Evolutionary conservation across 352 stramenopile species (phyloP).

Genomic region (Globisporangium cederbergense): DNA sequence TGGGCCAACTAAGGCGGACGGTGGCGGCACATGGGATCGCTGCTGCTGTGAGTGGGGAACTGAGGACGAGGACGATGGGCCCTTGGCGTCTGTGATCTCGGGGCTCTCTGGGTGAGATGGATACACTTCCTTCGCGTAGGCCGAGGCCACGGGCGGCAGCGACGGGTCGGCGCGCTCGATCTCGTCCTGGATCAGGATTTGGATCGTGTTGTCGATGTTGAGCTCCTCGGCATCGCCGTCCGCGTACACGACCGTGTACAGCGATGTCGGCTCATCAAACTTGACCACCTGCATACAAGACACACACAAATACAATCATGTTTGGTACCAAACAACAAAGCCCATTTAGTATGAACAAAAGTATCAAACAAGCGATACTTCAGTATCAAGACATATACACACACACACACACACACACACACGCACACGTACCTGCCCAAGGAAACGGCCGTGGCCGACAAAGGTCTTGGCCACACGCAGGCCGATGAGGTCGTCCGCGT

Average conservation of each 20-base stretch:
- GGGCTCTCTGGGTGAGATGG: conserved; percentile 19
- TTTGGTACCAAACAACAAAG: conserved; percentile 10
- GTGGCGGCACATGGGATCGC: neutral
- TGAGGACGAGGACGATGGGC: neutral
- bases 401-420: neutral
- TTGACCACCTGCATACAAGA: conserved; percentile 50
- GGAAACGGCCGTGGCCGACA: conserved; percentile 68
- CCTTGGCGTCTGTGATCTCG: conserved; percentile 2
- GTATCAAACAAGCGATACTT: too few species aligned
- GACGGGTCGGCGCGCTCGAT: conserved; percentile 76
- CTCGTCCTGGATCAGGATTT: conserved; percentile 85
- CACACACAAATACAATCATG: neutral
- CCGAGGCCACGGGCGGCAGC: conserved; percentile 26
- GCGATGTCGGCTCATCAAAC: conserved; percentile 60
- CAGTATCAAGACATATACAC: neutral
- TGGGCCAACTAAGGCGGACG: neutral
- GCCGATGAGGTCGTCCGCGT: conserved; percentile 71
- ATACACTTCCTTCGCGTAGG: conserved; percentile 13
- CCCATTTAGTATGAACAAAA: neutral
- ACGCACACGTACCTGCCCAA: conserved; percentile 42
- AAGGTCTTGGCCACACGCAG: conserved; percentile 85
- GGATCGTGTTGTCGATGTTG: conserved; percentile 68
- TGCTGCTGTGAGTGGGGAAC: conserved; percentile 2
- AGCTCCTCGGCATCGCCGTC: conserved; percentile 81
- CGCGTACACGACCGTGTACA: conserved; percentile 84